phyloP scores from a whole-genome alignment of 805 yeast genomes.

The Pichia manshurica region DNA sequence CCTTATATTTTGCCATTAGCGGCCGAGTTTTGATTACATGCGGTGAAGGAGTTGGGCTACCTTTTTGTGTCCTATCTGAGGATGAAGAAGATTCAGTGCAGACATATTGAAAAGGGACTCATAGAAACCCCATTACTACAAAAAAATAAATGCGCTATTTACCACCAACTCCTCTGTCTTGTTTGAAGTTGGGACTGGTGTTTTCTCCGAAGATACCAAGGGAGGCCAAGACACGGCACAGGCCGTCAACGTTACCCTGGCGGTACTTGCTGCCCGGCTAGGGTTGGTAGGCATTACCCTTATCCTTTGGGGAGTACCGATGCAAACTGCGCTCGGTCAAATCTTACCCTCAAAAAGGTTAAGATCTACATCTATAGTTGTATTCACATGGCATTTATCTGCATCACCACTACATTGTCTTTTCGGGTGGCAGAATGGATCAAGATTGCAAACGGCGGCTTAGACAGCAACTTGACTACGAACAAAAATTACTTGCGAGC shows the following conservation, averaged over 20 bases:
- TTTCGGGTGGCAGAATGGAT: constrained; percentile 2
- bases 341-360: neutral
- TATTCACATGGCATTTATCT: neutral
- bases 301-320: neutral
- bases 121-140: neutral
- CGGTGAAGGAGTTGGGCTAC: neutral
- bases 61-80: neutral
- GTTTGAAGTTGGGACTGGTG: neutral
- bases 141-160: neutral
- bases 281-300: neutral
- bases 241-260: neutral
- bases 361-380: neutral
- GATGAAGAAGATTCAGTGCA: neutral
- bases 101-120: neutral
- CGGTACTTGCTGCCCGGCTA: neutral
- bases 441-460: neutral
- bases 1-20: neutral
- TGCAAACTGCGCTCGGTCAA: too few species aligned
- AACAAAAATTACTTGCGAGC: neutral
- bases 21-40: neutral
- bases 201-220: neutral
- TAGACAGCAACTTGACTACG: neutral
- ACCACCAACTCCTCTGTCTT: neutral
- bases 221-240: too few species aligned
- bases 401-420: neutral